These are phyloP conservation scores for Telfairia occidentalis DNA, from an alignment of 331 rosid genomes.

Conservation along the genomic window DNA sequence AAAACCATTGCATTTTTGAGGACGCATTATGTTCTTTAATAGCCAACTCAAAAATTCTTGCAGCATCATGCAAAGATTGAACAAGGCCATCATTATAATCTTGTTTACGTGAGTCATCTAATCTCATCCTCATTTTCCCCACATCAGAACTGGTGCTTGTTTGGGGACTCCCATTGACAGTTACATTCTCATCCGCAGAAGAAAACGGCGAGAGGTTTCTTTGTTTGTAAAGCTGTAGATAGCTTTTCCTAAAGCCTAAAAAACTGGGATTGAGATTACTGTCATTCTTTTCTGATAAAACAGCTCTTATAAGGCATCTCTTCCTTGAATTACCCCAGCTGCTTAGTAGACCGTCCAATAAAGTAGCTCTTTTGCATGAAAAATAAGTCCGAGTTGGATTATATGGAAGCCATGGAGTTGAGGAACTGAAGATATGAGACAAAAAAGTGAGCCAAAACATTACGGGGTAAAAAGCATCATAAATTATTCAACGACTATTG, in stretches of 20 bases:
- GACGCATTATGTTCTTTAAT: conserved; percentile 56
- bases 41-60: conserved; percentile 85
- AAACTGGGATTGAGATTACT: conserved; percentile 13
- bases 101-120: conserved; percentile 55
- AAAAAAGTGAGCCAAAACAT: neutral
- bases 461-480: neutral
- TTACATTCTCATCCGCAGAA: conserved; percentile 66
- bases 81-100: conserved; percentile 66
- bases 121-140: conserved; percentile 52
- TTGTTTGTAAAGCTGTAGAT: conserved; percentile 28
- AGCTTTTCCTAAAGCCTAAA: conserved; percentile 30
- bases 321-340: conserved; percentile 58
- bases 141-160: conserved; percentile 49
- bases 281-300: conserved; percentile 27
- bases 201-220: conserved; percentile 36
- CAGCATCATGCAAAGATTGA: conserved; percentile 76
- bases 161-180: conserved; percentile 73
- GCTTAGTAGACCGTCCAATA: conserved; percentile 31
- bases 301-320: conserved; percentile 40
- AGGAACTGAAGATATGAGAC: conserved; percentile 23
- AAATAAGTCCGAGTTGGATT: conserved; percentile 14
- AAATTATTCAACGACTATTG: neutral
- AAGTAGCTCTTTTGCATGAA: conserved; percentile 34
- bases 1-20: conserved; percentile 53
- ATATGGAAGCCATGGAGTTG: conserved; percentile 38